Conservation (phyloP, 345 rosid species). For the Citrus maxima region DNA sequence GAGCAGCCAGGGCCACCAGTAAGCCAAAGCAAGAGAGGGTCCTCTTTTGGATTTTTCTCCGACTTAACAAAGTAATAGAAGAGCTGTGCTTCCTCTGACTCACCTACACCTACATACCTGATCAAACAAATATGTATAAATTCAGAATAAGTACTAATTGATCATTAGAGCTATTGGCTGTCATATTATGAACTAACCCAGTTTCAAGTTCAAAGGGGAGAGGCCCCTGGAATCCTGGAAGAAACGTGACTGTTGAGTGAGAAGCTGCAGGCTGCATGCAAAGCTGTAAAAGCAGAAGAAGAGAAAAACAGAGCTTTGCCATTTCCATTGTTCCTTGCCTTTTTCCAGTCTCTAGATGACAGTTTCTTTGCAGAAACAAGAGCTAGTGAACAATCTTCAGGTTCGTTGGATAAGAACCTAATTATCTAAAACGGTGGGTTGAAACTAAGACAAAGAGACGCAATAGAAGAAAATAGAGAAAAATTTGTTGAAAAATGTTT, state of each 20-base stretch:
- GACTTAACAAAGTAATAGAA: constrained; percentile 67
- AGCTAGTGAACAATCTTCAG: too few species aligned
- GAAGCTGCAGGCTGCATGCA: constrained; percentile 1
- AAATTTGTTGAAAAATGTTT: too few species aligned
- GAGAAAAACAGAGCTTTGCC: not conserved
- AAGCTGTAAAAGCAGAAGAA: constrained; percentile 15
- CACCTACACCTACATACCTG: constrained; percentile 61
- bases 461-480: too few species aligned
- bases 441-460: too few species aligned
- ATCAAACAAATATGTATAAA: not conserved
- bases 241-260: constrained; percentile 31
- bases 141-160: too few species aligned
- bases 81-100: constrained; percentile 42
- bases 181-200: constrained; percentile 34
- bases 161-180: too few species aligned
- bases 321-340: not conserved
- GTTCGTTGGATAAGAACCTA: too few species aligned
- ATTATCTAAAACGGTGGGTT: too few species aligned
- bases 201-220: constrained; percentile 74
- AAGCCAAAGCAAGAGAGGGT: constrained; percentile 69
- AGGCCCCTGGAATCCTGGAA: constrained; percentile 65
- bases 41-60: constrained; percentile 43
- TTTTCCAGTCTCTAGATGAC: not conserved
- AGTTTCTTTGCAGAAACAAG: too few species aligned
- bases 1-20: constrained; percentile 86